These are phyloP conservation scores for Serendipita sp. DNA, from an alignment of 1,284 basidiomycete genomes.

Conservation along the genomic window DNA sequence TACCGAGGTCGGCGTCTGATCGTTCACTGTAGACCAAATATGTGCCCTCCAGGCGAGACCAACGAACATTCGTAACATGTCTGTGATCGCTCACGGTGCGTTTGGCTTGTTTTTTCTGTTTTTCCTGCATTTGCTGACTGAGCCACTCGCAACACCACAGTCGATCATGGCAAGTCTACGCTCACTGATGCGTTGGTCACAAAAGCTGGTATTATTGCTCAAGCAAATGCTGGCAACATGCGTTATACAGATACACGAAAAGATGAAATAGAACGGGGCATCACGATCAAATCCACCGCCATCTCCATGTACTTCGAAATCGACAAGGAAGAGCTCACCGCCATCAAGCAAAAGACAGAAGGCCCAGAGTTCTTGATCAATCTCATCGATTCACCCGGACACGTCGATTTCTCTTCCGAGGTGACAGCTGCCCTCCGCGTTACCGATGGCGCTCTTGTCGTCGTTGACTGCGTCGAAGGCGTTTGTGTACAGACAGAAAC, in stretches of 20 bases:
- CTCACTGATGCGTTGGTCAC: conserved; percentile 98
- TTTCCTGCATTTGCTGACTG: neutral
- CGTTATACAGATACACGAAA: conserved; percentile 97
- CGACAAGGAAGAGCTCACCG: conserved; percentile 70
- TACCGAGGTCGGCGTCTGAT: conserved; percentile 11
- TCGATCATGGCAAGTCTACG: conserved; percentile 99
- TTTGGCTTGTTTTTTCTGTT: conserved; percentile 13
- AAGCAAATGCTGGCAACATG: conserved; percentile 89
- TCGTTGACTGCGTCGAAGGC: conserved; percentile 99
- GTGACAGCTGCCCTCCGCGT: conserved; percentile 99
- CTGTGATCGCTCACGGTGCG: conserved; percentile 87
- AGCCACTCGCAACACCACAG: conserved; percentile 28
- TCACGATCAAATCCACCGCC: conserved; percentile 99
- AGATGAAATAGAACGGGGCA: conserved; percentile 99
- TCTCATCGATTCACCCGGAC: conserved; percentile 98
- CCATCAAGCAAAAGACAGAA: conserved; percentile 88
- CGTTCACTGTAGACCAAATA: conserved; percentile 56
- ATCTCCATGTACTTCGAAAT: conserved; percentile 99
- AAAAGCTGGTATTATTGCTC: conserved; percentile 98
- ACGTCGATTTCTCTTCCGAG: conserved; percentile 99
- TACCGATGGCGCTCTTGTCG: conserved; percentile 95
- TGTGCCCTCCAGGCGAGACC: conserved; percentile 80
- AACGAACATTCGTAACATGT: conserved; percentile 97
- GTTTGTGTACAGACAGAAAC: conserved; percentile 99
- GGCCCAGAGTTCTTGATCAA: conserved; percentile 98